These are phyloP conservation scores for Populus nigra DNA, from an alignment of 345 rosid genomes.

Conservation along the genomic window DNA sequence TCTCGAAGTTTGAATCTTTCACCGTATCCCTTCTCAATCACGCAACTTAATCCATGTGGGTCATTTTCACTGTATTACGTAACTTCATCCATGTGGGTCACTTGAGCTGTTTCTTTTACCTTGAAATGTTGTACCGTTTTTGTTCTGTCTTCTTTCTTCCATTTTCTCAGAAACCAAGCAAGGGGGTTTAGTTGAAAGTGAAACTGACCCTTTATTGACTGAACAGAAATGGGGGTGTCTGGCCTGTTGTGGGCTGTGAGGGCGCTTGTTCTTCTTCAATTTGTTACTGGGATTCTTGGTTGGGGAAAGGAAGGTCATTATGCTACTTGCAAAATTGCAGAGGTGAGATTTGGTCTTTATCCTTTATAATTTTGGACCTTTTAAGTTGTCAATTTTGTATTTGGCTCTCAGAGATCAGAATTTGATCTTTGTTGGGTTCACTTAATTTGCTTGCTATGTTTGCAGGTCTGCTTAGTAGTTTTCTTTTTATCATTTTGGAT, in stretches of 20 bases:
- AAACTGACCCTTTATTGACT: not conserved
- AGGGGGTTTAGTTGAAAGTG: not conserved
- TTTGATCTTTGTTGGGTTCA: not conserved
- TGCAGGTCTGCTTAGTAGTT: not conserved
- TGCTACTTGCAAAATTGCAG: constrained; percentile 77
- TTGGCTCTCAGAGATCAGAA: not conserved
- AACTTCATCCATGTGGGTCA: not conserved
- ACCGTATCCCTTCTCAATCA: not conserved
- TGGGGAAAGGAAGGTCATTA: constrained; percentile 93
- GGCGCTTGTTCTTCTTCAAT: constrained; percentile 44
- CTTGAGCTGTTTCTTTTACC: not conserved
- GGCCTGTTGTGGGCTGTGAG: constrained; percentile 41
- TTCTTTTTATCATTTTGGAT: not conserved
- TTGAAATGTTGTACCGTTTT: not conserved
- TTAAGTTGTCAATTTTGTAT: not conserved
- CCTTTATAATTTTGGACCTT: not conserved
- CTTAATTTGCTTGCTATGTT: not conserved
- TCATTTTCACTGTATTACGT: not conserved
- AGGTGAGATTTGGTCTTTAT: constrained; percentile 37
- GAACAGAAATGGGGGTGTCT: constrained; percentile 25
- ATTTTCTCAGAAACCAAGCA: not conserved
- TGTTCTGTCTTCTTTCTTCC: not conserved
- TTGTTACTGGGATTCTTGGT: constrained; percentile 48
- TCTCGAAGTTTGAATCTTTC: not conserved
- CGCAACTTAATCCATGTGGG: not conserved